These are phyloP conservation scores for Cercospora sp. DNA, from an alignment of 2,329 filamentous ascomycete species.

Conservation along the genomic window DNA sequence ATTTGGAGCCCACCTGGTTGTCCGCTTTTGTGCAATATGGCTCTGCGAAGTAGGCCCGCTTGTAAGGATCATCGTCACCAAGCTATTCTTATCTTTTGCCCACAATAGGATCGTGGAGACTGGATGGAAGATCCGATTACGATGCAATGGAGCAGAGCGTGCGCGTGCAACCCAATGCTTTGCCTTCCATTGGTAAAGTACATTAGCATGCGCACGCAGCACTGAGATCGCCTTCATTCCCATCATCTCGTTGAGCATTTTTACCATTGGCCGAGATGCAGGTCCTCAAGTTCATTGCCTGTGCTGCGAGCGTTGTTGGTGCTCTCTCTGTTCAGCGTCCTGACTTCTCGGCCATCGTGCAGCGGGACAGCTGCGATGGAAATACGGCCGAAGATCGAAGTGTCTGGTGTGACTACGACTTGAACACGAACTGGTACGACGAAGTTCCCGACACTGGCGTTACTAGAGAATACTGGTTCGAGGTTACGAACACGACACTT, in stretches of 20 bases:
- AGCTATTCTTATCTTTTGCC: neutral
- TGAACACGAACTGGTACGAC: conserved; percentile 41
- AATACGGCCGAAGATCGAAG: conserved; percentile 37
- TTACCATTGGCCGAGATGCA: neutral
- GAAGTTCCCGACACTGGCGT: conserved; percentile 40
- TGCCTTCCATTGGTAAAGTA: neutral
- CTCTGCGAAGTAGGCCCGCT: neutral
- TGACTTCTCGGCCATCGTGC: neutral
- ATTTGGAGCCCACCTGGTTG: neutral
- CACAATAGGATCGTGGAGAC: neutral
- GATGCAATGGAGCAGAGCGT: neutral
- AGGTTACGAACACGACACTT: neutral
- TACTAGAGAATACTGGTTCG: neutral
- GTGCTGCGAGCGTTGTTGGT: neutral
- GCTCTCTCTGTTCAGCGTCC: conserved; percentile 7
- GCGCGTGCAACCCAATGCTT: neutral
- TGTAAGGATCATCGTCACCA: neutral
- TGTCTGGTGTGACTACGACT: conserved; percentile 40
- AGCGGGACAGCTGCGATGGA: conserved; percentile 29
- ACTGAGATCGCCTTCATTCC: neutral
- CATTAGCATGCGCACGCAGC: neutral
- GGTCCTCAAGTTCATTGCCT: neutral
- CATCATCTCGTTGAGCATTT: neutral
- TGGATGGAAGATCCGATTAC: neutral
- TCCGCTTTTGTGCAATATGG: neutral